Evolutionary conservation across 2,329 filamentous ascomycete genomes (phyloP).

Genomic region (Mycosphaerelloides madeirae): DNA sequence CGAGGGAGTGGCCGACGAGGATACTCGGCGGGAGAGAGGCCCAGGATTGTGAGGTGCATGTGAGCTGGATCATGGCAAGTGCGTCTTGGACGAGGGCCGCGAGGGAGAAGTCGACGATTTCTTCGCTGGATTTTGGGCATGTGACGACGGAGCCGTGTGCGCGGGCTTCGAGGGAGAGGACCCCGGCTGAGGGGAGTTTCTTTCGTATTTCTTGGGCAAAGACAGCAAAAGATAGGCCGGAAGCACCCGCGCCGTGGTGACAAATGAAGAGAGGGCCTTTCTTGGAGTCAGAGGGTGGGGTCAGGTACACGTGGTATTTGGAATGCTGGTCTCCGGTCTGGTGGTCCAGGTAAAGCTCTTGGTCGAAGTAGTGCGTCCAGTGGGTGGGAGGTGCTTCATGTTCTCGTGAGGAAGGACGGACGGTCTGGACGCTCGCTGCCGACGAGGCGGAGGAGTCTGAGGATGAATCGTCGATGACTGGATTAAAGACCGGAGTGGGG

Average conservation of each 20-base stretch:
- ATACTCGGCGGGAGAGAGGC: conserved; percentile 66
- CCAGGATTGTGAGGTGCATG: conserved; percentile 68
- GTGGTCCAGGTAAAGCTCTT: conserved; percentile 69
- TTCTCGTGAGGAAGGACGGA: conserved; percentile 31
- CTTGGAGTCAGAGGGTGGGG: conserved; percentile 58
- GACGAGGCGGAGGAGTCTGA: conserved; percentile 74
- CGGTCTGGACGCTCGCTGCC: conserved; percentile 68
- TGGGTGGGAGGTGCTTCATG: conserved; percentile 59
- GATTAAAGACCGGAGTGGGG: conserved; percentile 9
- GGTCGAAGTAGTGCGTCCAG: conserved; percentile 88
- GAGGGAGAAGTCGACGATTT: conserved; percentile 64
- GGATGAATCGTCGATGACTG: conserved; percentile 13
- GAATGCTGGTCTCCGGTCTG: conserved; percentile 45
- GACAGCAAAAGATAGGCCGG: conserved; percentile 83
- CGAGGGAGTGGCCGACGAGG: conserved; percentile 86
- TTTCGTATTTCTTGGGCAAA: conserved; percentile 73
- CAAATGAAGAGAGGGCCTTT: conserved; percentile 81
- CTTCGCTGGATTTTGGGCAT: conserved; percentile 31
- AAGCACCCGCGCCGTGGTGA: conserved; percentile 92
- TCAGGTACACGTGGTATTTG: conserved; percentile 81
- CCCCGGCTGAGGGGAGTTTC: conserved; percentile 70
- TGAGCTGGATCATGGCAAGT: conserved; percentile 62
- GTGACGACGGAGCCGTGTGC: conserved; percentile 74
- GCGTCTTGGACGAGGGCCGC: conserved; percentile 70
- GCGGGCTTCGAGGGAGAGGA: conserved; percentile 80